These are phyloP conservation scores for Psilocybe sp. DNA, from an alignment of 768 basidiomycete genomes.

Conservation along the genomic window DNA sequence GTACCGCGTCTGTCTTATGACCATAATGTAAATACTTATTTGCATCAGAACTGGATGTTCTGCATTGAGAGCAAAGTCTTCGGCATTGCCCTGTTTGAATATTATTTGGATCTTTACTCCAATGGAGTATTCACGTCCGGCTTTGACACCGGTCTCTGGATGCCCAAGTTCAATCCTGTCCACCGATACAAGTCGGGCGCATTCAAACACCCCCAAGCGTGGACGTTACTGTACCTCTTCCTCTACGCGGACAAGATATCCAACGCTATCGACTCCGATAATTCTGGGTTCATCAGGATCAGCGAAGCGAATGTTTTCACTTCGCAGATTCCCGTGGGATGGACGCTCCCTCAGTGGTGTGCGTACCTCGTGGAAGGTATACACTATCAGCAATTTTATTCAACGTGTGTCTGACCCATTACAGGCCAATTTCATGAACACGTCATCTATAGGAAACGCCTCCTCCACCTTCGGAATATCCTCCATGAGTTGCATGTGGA, in stretches of 20 bases:
- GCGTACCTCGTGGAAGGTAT: conserved; percentile 6
- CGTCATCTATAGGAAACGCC: conserved; percentile 7
- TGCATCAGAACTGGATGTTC: conserved; percentile 11
- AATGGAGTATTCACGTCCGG: background rate
- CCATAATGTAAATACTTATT: background rate
- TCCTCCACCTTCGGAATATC: conserved; percentile 1
- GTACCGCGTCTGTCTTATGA: no score
- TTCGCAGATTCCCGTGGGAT: conserved; percentile 8
- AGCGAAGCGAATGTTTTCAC: conserved; percentile 12
- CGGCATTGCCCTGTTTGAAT: conserved; percentile 7
- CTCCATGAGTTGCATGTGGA: background rate
- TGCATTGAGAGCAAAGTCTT: conserved; percentile 11
- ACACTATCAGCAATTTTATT: background rate
- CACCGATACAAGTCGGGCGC: no score
- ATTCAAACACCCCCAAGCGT: background rate
- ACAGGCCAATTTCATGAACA: conserved; percentile 9
- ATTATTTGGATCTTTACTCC: conserved; percentile 7
- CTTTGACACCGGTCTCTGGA: no score
- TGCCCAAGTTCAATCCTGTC: no score
- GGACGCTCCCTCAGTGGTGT: conserved; percentile 12
- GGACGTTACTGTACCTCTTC: conserved; percentile 8
- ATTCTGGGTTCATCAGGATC: conserved; percentile 12
- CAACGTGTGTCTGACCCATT: background rate
- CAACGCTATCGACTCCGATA: conserved; percentile 8
- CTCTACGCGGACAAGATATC: conserved; percentile 1